Evolutionary conservation across 2,329 filamentous ascomycete genomes (phyloP).

Genomic region (Penicillium sp.): DNA sequence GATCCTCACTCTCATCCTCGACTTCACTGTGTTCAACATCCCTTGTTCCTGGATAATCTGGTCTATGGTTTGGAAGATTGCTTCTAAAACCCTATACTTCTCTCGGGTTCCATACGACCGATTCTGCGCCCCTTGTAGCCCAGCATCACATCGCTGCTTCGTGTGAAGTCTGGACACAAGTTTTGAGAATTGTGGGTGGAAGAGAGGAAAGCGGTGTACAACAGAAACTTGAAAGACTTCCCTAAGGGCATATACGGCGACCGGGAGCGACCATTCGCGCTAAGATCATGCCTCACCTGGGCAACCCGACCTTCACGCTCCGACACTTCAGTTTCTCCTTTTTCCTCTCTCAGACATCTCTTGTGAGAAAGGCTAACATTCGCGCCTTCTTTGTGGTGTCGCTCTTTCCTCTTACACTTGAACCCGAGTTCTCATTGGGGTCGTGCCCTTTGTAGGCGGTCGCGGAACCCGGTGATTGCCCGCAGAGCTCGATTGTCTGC

Average conservation of each 20-base stretch:
- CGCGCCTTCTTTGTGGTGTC: not conserved
- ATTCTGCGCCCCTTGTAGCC: too few species aligned
- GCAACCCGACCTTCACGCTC: conserved; percentile 2
- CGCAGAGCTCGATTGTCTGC: conserved; percentile 11
- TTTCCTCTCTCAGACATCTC: not conserved
- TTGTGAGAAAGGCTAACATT: not conserved
- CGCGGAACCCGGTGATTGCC: conserved; percentile 15
- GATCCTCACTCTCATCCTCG: too few species aligned
- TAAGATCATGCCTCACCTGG: conserved; percentile 5
- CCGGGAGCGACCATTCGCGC: conserved; percentile 1
- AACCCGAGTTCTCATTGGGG: not conserved
- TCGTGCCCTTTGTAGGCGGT: conserved; percentile 6
- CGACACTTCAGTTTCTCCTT: not conserved
- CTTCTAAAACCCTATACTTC: too few species aligned
- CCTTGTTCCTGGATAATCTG: too few species aligned
- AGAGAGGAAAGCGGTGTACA: too few species aligned
- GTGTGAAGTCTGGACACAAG: too few species aligned
- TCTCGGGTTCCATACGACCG: too few species aligned
- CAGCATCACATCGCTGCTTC: too few species aligned
- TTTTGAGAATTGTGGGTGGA: too few species aligned
- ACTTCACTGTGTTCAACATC: too few species aligned
- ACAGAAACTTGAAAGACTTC: too few species aligned
- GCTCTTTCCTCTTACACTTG: not conserved
- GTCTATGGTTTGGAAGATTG: too few species aligned
- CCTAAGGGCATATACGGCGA: not conserved